Conservation (phyloP, 192 early-diverging fungal species). For the Blastocladiella britannica region DNA sequence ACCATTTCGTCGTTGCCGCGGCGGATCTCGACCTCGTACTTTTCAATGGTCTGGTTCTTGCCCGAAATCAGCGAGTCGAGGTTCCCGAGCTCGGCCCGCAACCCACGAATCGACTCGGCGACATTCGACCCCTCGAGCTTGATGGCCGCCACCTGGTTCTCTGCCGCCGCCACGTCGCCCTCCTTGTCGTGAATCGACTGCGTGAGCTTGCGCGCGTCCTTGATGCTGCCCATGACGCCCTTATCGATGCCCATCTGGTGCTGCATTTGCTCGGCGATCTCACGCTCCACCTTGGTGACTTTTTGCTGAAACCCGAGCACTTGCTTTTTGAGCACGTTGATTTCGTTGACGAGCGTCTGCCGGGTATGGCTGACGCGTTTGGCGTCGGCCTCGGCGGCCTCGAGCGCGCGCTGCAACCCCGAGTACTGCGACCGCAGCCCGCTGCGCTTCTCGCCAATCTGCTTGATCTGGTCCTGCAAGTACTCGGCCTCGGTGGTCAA, state of each 20-base stretch:
- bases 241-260: constrained; percentile 29
- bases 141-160: constrained; percentile 29
- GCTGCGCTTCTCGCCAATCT: constrained; percentile 20
- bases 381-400: neutral
- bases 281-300: constrained; percentile 17
- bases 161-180: constrained; percentile 18
- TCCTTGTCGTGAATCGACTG: constrained; percentile 32
- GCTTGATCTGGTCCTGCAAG: constrained; percentile 23
- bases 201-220: constrained; percentile 23
- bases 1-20: constrained; percentile 31
- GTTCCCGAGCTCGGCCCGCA: constrained; percentile 14
- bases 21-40: constrained; percentile 38
- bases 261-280: constrained; percentile 33
- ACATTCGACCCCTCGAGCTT: constrained; percentile 21
- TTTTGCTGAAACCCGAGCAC: neutral
- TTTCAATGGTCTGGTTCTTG: constrained; percentile 31
- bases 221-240: constrained; percentile 16
- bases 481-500: constrained; percentile 25
- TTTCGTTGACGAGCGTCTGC: neutral
- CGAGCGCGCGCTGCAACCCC: constrained; percentile 2
- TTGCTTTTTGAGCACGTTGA: neutral
- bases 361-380: neutral
- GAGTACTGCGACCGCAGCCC: constrained; percentile 23
- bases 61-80: constrained; percentile 22
- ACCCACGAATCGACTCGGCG: constrained; percentile 7